Evolutionary conservation across 257 asterid genomes (phyloP).

Genomic region (Fraxinus anomala): DNA sequence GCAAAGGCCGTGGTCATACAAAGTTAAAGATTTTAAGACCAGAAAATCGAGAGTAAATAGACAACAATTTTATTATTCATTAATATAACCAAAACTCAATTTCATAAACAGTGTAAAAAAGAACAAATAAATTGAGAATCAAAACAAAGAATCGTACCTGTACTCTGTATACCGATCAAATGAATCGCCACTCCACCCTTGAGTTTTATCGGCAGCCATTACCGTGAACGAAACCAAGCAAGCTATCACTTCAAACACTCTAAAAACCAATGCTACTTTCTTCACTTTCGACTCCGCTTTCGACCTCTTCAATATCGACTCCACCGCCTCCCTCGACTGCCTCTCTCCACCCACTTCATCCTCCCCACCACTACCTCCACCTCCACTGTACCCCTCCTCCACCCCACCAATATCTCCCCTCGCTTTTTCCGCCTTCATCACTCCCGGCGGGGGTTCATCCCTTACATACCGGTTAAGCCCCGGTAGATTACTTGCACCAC

Average conservation of each 20-base stretch:
- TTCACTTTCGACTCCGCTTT: constrained; percentile 44
- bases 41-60: neutral
- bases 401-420: constrained; percentile 36
- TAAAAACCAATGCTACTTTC: constrained; percentile 58
- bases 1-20: no score
- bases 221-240: constrained; percentile 84
- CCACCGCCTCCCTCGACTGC: constrained; percentile 45
- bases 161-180: constrained; percentile 86
- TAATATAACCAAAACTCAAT: no score
- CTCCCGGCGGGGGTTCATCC: constrained; percentile 46
- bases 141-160: constrained; percentile 40
- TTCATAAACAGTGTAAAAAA: neutral
- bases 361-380: constrained; percentile 41
- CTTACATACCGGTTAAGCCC: constrained; percentile 46
- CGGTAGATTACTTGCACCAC: constrained; percentile 21
- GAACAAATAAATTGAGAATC: neutral
- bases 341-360: constrained; percentile 50
- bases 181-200: constrained; percentile 98
- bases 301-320: constrained; percentile 43
- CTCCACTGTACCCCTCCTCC: constrained; percentile 46
- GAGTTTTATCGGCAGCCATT: constrained; percentile 92
- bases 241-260: constrained; percentile 60
- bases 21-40: neutral
- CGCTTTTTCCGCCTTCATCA: constrained; percentile 52
- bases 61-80: neutral